These are phyloP conservation scores for Aspergillus pseudonomiae DNA, from an alignment of 2,329 filamentous ascomycete species.

Conservation along the genomic window DNA sequence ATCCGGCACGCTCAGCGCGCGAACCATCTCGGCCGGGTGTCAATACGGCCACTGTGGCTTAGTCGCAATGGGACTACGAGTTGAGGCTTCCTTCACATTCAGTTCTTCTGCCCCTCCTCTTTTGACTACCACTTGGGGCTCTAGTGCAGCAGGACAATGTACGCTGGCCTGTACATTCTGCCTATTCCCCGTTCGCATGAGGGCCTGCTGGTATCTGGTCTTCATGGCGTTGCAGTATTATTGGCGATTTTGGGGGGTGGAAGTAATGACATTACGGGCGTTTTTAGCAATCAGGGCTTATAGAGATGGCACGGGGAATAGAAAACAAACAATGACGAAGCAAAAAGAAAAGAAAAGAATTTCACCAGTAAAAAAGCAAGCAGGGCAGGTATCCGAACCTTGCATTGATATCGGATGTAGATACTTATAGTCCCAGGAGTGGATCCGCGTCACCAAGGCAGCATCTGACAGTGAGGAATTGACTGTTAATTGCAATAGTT, in stretches of 20 bases:
- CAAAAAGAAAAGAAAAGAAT: conserved; percentile 4
- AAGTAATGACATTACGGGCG: conserved; percentile 6
- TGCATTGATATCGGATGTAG: conserved; percentile 20
- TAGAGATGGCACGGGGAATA: conserved; percentile 1
- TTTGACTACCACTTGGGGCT: conserved; percentile 4
- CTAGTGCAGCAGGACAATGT: conserved; percentile 12
- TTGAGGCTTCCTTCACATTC: conserved; percentile 1
- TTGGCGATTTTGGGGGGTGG: conserved; percentile 6
- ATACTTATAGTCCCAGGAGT: conserved; percentile 10
- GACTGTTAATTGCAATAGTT: not conserved
- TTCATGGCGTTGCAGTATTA: conserved; percentile 22
- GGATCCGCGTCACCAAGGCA: conserved; percentile 13
- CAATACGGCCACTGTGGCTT: conserved; percentile 35
- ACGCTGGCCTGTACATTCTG: conserved; percentile 13
- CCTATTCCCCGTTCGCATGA: conserved; percentile 24
- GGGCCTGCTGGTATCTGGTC: conserved; percentile 28
- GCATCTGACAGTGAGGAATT: not conserved
- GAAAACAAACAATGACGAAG: conserved; percentile 4
- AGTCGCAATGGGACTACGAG: conserved; percentile 5
- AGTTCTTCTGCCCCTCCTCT: conserved; percentile 3
- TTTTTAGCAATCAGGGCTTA: not conserved
- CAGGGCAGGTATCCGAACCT: conserved; percentile 11
- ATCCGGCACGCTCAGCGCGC: conserved; percentile 34
- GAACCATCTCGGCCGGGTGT: conserved; percentile 30
- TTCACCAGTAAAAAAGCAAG: not conserved